A percentile compares a stretch with the other conserved stretches of the same genome.
These are phyloP conservation scores for Talaromyces ruber DNA, from an alignment of 495 filamentous ascomycete genomes.

Conservation along the genomic window DNA sequence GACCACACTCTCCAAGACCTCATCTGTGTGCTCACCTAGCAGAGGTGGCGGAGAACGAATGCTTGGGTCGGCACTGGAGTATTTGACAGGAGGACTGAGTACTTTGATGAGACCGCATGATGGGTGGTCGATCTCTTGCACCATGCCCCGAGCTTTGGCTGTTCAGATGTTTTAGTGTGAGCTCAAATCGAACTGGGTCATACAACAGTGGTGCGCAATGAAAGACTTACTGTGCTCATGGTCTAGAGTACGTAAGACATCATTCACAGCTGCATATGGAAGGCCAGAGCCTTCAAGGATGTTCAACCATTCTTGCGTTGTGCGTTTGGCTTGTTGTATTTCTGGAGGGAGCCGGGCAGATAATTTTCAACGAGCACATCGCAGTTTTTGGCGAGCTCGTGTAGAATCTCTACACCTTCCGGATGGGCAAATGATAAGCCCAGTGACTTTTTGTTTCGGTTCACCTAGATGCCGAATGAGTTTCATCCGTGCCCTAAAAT, in stretches of 20 bases:
- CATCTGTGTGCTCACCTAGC: conserved; percentile 73
- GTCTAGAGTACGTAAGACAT: conserved; percentile 59
- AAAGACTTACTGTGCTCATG: conserved; percentile 56
- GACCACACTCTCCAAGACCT: conserved; percentile 53
- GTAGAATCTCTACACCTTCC: conserved; percentile 63
- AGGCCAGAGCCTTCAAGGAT: conserved; percentile 73
- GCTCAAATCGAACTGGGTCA: background rate
- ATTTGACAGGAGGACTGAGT: conserved; percentile 83
- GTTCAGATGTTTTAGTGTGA: background rate
- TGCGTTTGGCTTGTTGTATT: conserved; percentile 58
- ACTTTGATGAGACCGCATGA: conserved; percentile 78
- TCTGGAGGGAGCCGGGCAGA: conserved; percentile 68
- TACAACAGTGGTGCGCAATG: background rate
- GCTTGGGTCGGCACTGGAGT: conserved; percentile 56
- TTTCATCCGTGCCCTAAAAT: background rate
- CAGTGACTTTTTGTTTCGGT: conserved; percentile 86
- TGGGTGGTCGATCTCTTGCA: conserved; percentile 75
- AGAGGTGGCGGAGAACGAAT: conserved; percentile 61
- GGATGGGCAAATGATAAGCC: conserved; percentile 70
- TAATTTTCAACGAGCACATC: conserved; percentile 93
- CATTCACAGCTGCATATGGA: conserved; percentile 85
- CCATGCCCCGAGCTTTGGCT: conserved; percentile 81
- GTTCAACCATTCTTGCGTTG: conserved; percentile 69
- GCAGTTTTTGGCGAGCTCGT: conserved; percentile 59
- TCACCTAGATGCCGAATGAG: conserved; percentile 26